Evolutionary conservation across 2,329 filamentous ascomycete genomes (phyloP), one percentile per base, ranked within the genome.

Genomic region (Trichoderma sp.): DNA sequence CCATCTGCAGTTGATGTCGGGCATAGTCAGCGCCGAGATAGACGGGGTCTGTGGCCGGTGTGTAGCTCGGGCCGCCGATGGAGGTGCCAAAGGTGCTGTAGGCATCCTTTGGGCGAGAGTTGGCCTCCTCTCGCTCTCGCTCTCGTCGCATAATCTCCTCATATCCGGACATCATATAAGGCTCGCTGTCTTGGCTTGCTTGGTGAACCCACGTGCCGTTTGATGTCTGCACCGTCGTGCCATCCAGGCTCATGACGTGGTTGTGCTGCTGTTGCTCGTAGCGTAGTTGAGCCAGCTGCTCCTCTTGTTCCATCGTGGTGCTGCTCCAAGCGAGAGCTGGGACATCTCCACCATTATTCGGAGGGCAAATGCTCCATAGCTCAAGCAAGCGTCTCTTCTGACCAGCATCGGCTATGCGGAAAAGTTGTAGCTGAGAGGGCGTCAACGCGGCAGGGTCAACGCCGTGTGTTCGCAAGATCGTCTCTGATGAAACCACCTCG

Each of bases 91-190:
- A 81, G 66, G 80, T 79, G 51, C 74, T 78, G 69, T 82, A 82
- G 47, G 78, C 74, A 54, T 80, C 77, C 68, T 78, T 80, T 5
- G 76, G 70, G 39, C 71, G 72, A 55, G 71, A 72, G 61, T 77
- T 72, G 65, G 77, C 68, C 47, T 69, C 68, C 51, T 75, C 69
- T 43, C 72, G 73, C 70, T 89, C 83, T 67, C 88, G 86, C 72
- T 91, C 88, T 62, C 86, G 82, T 65, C 82, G 81, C 66, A 89
- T 86, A 65, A 90, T 78, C 72, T 86, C 81, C 71, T 92, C 90
- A 74, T 96, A 97, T 15, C 93, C 93, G 7, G 87, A 89, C 55
- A 85, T 76, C 85, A 97, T 96, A 77, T 97, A 97, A 0, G 92
- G 92, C 76, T 96, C 92, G 45, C 85, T 86, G 67, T 85, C 82